These are phyloP conservation scores for Diaporthe sp. DNA, from an alignment of 2,329 filamentous ascomycete species.

Conservation along the genomic window DNA sequence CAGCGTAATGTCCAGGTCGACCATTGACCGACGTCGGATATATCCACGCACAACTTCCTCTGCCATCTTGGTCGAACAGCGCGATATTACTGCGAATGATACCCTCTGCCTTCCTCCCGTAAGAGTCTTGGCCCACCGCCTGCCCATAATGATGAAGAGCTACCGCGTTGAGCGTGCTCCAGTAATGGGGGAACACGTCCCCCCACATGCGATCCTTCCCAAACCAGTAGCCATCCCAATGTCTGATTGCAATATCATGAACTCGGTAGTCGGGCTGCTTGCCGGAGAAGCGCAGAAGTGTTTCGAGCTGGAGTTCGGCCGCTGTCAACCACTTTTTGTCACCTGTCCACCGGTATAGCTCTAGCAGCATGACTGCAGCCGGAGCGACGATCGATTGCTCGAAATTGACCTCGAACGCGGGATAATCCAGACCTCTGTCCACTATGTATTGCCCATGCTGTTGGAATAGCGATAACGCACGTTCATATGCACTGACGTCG, in stretches of 20 bases:
- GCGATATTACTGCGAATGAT: neutral
- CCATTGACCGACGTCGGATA: neutral
- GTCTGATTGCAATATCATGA: slow-evolving; percentile 4
- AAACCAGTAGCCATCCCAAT: neutral
- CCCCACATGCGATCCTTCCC: slow-evolving; percentile 3
- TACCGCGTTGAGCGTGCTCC: neutral
- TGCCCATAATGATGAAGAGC: neutral
- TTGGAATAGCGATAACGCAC: neutral
- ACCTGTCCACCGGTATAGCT: neutral
- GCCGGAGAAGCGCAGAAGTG: neutral
- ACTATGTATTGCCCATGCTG: neutral
- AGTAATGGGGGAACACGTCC: neutral
- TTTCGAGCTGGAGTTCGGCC: neutral
- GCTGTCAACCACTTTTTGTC: neutral
- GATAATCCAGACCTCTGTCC: neutral
- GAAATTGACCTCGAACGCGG: slow-evolving; percentile 4
- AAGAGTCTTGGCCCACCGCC: neutral
- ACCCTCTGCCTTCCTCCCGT: neutral
- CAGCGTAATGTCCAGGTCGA: neutral
- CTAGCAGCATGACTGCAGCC: neutral
- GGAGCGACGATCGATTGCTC: neutral
- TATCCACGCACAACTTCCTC: neutral
- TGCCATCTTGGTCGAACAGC: neutral
- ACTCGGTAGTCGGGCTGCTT: slow-evolving; percentile 6
- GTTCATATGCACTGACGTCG: neutral